These are phyloP conservation scores for Alternaria ethzedia DNA, from an alignment of 2,329 filamentous ascomycete species.

Conservation along the genomic window DNA sequence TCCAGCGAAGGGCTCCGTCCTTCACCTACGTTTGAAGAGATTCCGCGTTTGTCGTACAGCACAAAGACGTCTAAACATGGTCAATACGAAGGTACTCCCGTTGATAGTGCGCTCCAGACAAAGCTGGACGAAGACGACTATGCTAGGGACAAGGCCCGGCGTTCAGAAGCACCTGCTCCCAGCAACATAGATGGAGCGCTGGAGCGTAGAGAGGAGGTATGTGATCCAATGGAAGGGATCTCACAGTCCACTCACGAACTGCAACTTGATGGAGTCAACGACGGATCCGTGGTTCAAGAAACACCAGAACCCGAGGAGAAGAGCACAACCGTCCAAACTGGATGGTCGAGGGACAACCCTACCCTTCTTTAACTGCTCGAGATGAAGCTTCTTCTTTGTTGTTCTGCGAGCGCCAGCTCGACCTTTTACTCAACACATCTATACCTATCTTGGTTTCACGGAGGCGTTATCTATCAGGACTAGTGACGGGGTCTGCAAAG, in stretches of 20 bases:
- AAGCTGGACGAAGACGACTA: conserved; percentile 1
- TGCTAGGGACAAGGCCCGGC: neutral
- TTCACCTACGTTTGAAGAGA: conserved; percentile 12
- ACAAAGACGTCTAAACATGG: neutral
- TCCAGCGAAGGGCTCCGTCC: neutral
- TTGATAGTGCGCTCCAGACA: neutral
- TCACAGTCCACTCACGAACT: conserved; percentile 11
- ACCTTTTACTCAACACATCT: neutral
- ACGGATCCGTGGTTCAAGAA: conserved; percentile 4
- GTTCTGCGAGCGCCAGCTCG: neutral
- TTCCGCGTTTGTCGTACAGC: neutral
- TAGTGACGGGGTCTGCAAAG: neutral
- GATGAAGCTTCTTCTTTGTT: neutral
- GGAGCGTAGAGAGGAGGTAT: neutral
- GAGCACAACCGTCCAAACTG: conserved; percentile 62
- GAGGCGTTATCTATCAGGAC: conserved; percentile 5
- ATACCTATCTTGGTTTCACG: conserved; percentile 2
- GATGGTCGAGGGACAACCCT: neutral
- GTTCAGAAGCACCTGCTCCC: neutral
- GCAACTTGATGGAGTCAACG: conserved; percentile 2
- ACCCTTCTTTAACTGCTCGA: neutral
- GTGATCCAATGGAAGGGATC: conserved; percentile 11
- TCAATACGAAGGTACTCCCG: neutral
- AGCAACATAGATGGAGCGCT: neutral
- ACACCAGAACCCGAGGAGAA: conserved; percentile 9